Evolutionary conservation across 495 filamentous ascomycete genomes (phyloP), one percentile per base, ranked within the genome.

Genomic region (Viridothelium virens): DNA sequence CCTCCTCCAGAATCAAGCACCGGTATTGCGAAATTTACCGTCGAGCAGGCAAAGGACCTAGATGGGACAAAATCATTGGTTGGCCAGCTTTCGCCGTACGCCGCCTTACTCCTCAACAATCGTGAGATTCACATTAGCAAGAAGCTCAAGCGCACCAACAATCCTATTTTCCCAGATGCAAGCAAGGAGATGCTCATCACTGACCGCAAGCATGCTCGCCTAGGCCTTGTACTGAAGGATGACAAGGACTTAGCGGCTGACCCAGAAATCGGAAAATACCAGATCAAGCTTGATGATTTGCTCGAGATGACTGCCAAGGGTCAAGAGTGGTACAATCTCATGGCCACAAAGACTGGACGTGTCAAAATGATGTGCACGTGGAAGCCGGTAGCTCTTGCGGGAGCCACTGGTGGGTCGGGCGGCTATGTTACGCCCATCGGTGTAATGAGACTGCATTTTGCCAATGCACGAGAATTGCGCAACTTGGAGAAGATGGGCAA

Each of bases 401-500:
- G 91, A 10, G 79, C 82, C 38, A 73, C 86, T 38, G 83, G 84
- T 33, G 89, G 91, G 66, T 88, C 89, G 62, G 89, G 92, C 66
- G 95, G 95, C 39, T 99, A 97, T 74, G 77, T 92, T 63, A 92
- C 91, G 5, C 94, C 94, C 2, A 89, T 97, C 63, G 94, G 94
- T 73, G 92, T 97, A 47, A 87, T 97, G 85, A 86, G 94, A 66
- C 79, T 99, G 69, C 92, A 99, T 74, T 96, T 97, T 80, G 86
- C 89, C 78, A 85, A 83, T 64, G 94, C 89, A 37, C 83, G 82
- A 59, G 82, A 91, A 64, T 83, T 99, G 31, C 90, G 91, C 56
- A 99, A 99, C 74, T 78, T 97, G 63, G 94, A 99, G 73, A 88
- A 90, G 50, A 85, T 99, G 78, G 95, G 94, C 76, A 97, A 97